Evolutionary conservation across 495 filamentous ascomycete genomes (phyloP).

Genomic region (Penicillium parvum): DNA sequence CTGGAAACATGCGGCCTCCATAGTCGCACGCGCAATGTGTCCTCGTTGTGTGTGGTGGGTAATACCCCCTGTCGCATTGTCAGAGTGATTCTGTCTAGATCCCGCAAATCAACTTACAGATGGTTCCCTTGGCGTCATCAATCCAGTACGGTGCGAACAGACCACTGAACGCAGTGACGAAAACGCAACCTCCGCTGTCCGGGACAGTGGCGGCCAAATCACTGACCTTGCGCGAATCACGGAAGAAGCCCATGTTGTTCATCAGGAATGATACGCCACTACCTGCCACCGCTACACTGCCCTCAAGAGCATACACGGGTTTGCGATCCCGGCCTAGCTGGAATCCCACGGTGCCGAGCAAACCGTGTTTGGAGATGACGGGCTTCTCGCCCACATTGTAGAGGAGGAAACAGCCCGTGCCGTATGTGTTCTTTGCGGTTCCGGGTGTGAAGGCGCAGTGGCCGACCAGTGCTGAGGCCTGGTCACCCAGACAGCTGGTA

Average conservation of each 20-base stretch:
- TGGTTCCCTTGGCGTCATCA: constrained; percentile 88
- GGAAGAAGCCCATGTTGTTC: constrained; percentile 84
- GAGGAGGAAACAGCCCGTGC: constrained; percentile 91
- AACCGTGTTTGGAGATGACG: constrained; percentile 83
- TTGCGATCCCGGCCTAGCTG: constrained; percentile 57
- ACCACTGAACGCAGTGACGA: constrained; percentile 94
- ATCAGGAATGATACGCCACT: constrained; percentile 86
- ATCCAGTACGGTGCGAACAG: constrained; percentile 99
- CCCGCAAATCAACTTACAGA: constrained; percentile 56
- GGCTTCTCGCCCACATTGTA: constrained; percentile 91
- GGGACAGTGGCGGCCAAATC: constrained; percentile 75
- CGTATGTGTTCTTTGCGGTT: constrained; percentile 92
- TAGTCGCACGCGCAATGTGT: constrained; percentile 89
- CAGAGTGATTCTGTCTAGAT: background rate
- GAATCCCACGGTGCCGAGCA: constrained; percentile 87
- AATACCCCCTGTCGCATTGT: constrained; percentile 59
- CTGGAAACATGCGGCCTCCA: constrained; percentile 94
- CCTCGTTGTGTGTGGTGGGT: constrained; percentile 86
- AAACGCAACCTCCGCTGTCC: constrained; percentile 90
- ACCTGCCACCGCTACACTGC: constrained; percentile 87
- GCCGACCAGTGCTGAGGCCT: constrained; percentile 87
- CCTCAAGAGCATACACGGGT: constrained; percentile 87
- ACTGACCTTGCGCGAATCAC: constrained; percentile 72
- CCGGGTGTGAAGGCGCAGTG: constrained; percentile 87
- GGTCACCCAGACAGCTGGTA: constrained; percentile 85